Conservation (phyloP, 768 basidiomycete species). For the Porphyrellus cyaneotinctus region DNA sequence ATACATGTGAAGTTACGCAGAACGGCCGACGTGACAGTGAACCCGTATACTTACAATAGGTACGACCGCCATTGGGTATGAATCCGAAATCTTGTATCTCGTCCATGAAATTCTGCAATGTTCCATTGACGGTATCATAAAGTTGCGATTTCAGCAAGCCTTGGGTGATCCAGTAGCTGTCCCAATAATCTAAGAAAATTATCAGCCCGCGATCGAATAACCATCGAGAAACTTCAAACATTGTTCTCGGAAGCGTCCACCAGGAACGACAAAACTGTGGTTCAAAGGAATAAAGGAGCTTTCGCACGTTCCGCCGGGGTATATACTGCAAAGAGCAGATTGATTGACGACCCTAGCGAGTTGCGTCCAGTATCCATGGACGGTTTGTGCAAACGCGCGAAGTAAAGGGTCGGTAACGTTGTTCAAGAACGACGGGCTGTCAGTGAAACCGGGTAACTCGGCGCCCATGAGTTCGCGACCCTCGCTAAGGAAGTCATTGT, state of each 20-base stretch:
- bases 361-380: constrained; percentile 81
- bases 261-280: constrained; percentile 88
- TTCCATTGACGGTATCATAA: constrained; percentile 65
- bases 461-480: constrained; percentile 75
- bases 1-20: neutral
- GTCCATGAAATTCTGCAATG: constrained; percentile 94
- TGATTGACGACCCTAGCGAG: constrained; percentile 74
- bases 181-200: constrained; percentile 47
- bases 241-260: constrained; percentile 80
- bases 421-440: constrained; percentile 61
- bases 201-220: neutral
- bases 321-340: constrained; percentile 56
- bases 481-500: constrained; percentile 76
- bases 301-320: constrained; percentile 55
- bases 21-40: neutral
- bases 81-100: constrained; percentile 81
- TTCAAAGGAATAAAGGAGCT: constrained; percentile 87
- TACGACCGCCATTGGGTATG: constrained; percentile 91
- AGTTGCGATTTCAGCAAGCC: constrained; percentile 83
- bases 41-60: constrained; percentile 59
- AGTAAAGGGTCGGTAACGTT: constrained; percentile 69
- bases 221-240: constrained; percentile 46
- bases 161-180: constrained; percentile 84
- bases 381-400: constrained; percentile 69
- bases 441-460: constrained; percentile 56